phyloP scores from a whole-genome alignment of 306 rosid genomes.

The Cicer yamashitae region DNA sequence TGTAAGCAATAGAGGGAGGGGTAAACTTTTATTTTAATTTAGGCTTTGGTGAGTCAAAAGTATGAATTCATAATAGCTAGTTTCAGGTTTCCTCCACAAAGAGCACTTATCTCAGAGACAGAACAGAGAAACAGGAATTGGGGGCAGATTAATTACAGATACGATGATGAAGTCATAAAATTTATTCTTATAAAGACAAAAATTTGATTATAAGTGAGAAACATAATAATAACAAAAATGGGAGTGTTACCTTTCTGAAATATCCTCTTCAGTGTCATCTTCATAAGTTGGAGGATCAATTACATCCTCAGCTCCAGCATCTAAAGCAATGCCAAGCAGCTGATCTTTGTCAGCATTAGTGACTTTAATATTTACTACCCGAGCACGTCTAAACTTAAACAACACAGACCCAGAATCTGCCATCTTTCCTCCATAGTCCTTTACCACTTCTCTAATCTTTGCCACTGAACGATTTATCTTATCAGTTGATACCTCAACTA shows the following conservation, averaged over 20 bases:
- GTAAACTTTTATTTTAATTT: neutral
- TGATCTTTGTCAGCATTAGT: slow-evolving; percentile 79
- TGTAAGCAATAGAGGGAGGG: neutral
- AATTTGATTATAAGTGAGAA: slow-evolving; percentile 18
- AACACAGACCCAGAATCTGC: slow-evolving; percentile 89
- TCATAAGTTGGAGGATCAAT: slow-evolving; percentile 81
- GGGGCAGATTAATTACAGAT: slow-evolving; percentile 18
- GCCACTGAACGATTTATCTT: slow-evolving; percentile 84
- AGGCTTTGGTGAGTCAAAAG: slow-evolving; percentile 36
- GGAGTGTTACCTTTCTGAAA: slow-evolving; percentile 64
- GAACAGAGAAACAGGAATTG: slow-evolving; percentile 20
- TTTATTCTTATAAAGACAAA: slow-evolving; percentile 13
- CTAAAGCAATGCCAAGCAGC: slow-evolving; percentile 75
- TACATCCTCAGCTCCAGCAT: slow-evolving; percentile 94
- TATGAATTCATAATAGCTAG: slow-evolving; percentile 21
- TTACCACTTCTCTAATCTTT: slow-evolving; percentile 79
- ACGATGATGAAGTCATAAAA: slow-evolving; percentile 19
- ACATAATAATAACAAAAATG: slow-evolving; percentile 27
- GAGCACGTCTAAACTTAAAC: slow-evolving; percentile 85
- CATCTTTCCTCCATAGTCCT: slow-evolving; percentile 94
- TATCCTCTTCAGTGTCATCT: slow-evolving; percentile 85
- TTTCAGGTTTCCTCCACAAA: neutral
- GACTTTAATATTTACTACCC: slow-evolving; percentile 75
- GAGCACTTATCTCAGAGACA: slow-evolving; percentile 32
- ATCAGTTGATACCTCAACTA: slow-evolving; percentile 91